Evolutionary conservation across 805 yeast species (phyloP).

Genomic region (Starmerella kuoi): DNA sequence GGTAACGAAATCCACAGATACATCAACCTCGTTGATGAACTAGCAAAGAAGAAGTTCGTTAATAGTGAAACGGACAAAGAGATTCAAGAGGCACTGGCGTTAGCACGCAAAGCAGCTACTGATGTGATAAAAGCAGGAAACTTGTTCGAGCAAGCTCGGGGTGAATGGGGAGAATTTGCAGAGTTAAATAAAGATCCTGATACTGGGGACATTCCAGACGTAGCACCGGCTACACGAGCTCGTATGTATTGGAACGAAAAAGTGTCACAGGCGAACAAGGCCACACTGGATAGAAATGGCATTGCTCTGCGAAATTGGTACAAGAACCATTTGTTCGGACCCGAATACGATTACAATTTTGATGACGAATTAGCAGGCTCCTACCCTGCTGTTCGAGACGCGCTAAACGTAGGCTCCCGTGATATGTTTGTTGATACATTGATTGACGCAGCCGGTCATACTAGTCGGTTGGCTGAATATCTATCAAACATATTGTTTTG

Average conservation of each 20-base stretch:
- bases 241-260: constrained; percentile 77
- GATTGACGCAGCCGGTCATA: constrained; percentile 12
- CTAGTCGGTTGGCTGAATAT: constrained; percentile 16
- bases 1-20: constrained; percentile 36
- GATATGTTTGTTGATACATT: constrained; percentile 37
- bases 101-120: constrained; percentile 24
- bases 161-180: constrained; percentile 42
- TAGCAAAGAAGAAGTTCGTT: constrained; percentile 34
- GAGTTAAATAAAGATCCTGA: constrained; percentile 36
- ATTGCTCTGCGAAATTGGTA: constrained; percentile 49
- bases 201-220: constrained; percentile 35
- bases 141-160: constrained; percentile 43
- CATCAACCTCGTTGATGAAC: constrained; percentile 21
- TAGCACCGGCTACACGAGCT: constrained; percentile 54
- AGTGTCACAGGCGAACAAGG: constrained; percentile 42
- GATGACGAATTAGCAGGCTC: constrained; percentile 41
- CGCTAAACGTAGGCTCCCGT: constrained; percentile 40
- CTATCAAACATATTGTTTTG: background rate
- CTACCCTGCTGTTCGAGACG: constrained; percentile 70
- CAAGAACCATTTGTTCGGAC: constrained; percentile 57
- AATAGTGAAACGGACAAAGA: constrained; percentile 26
- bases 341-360: constrained; percentile 47
- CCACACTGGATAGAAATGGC: constrained; percentile 36
- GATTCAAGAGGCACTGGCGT: background rate
- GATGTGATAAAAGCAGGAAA: constrained; percentile 36